Base-by-base conservation (phyloP, 768 basidiomycete genomes). In the Trametes meyenii region DNA sequence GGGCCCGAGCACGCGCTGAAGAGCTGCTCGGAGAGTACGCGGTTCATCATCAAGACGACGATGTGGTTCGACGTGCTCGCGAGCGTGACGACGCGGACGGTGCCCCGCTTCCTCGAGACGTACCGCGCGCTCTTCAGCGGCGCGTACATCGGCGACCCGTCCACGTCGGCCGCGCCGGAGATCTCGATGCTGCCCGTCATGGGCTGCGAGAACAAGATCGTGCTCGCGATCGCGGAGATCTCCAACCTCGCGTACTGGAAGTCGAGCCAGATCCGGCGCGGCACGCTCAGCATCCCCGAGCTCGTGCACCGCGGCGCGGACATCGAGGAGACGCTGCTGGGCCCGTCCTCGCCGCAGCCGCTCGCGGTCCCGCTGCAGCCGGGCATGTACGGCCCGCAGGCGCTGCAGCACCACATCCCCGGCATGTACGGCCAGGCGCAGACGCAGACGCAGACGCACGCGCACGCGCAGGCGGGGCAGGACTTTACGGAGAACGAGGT, bases 51-150 rank as follows among this genome's bases (percentile, higher is more conserved):
- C 75, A 91, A 91, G 73, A 88, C 91, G 26, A 85, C 89, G 16
- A 85, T 93, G 57, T 94, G 92, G 92, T 92, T 93, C 72, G 92
- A 94, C 71, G 89, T 93, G 38, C 80, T 93, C 53, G 90, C 89
- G 7, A 85, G 87, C 1, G 82, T 88, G 52, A 90, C 90, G n/a
- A 85, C 82, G n/a, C 77, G 80, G 63, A 67, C 79, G 64, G 66
- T 74, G 3, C 90, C 92, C 11, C 76, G 77, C 50, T 86, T 92
- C 72, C 73, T 88, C 40, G 35, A 67, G 3, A 77, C 80, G 43
- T 87, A 90, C 68, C 79, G 81, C 23, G 71, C 73, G 24, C 76
- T 94, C 44, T 93, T 86, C 73, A 72, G 71, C 19, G 82, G 73
- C 19, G 80, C 78, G 48, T 79, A 76, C 63, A 71, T 83, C 50